Percentiles rank a stretch among this genome's conserved stretches.
Evolutionary conservation across 1,284 basidiomycete species (phyloP).

Genomic region (Mycena citricolor): DNA sequence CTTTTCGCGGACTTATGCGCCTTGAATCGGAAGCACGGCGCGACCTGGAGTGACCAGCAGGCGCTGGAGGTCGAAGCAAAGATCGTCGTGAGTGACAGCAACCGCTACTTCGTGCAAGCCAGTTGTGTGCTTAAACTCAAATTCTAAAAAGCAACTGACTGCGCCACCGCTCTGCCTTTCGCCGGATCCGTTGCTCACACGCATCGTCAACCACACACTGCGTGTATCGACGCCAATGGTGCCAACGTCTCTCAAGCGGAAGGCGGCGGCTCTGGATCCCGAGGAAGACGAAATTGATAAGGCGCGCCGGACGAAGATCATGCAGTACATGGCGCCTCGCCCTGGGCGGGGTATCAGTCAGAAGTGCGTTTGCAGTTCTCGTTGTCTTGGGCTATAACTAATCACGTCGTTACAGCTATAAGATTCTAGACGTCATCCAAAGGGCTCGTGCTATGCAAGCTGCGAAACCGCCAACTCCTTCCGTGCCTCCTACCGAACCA

Average conservation of each 20-base stretch:
- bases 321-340: constrained; percentile 74
- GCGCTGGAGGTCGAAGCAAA: constrained; percentile 70
- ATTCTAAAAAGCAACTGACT: constrained; percentile 56
- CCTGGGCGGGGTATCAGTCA: constrained; percentile 44
- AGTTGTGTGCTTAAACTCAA: not conserved
- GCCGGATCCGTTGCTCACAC: constrained; percentile 70
- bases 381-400: constrained; percentile 9
- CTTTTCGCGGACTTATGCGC: constrained; percentile 75
- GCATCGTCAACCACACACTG: constrained; percentile 69
- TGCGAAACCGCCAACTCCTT: constrained; percentile 28
- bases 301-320: constrained; percentile 66
- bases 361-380: constrained; percentile 38
- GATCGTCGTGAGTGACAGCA: constrained; percentile 53
- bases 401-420: constrained; percentile 41
- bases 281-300: constrained; percentile 74
- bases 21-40: constrained; percentile 55
- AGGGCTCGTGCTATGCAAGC: constrained; percentile 32
- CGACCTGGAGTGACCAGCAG: constrained; percentile 66
- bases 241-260: constrained; percentile 75
- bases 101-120: not conserved
- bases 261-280: constrained; percentile 60
- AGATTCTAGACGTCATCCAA: constrained; percentile 50
- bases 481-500: constrained; percentile 22
- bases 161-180: constrained; percentile 72
- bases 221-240: constrained; percentile 66